Evolutionary conservation across 345 rosid species (phyloP).

Genomic region (Kandelia obovata): DNA sequence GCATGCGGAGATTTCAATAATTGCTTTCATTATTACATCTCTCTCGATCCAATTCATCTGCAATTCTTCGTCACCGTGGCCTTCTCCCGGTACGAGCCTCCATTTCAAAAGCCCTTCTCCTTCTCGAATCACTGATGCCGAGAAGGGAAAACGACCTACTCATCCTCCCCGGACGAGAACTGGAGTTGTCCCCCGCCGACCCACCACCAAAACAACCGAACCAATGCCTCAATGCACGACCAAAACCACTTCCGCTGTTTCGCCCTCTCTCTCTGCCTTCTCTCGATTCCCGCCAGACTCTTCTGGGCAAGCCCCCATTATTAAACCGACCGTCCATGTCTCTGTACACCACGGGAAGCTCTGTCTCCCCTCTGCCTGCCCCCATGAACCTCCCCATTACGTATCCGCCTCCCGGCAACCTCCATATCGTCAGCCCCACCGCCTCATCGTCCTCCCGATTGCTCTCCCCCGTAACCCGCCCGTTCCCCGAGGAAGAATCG

Average conservation of each 20-base stretch:
- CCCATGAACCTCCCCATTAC: slow-evolving; percentile 90
- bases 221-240: slow-evolving; percentile 21
- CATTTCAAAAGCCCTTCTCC: slow-evolving; percentile 30
- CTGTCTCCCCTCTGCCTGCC: slow-evolving; percentile 67
- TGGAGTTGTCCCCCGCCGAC: slow-evolving; percentile 5
- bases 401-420: slow-evolving; percentile 87
- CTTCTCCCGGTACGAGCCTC: slow-evolving; percentile 24
- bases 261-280: slow-evolving; percentile 53
- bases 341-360: slow-evolving; percentile 76
- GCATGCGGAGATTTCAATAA: too few species aligned
- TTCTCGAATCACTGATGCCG: slow-evolving; percentile 13
- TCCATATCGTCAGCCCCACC: slow-evolving; percentile 88
- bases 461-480: neutral
- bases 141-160: slow-evolving; percentile 17
- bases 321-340: slow-evolving; percentile 89
- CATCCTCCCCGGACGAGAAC: slow-evolving; percentile 9
- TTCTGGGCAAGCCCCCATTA: slow-evolving; percentile 57
- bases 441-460: slow-evolving; percentile 25
- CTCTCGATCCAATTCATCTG: too few species aligned
- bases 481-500: slow-evolving; percentile 1
- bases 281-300: slow-evolving; percentile 68
- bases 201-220: slow-evolving; percentile 22
- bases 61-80: neutral
- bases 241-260: slow-evolving; percentile 27
- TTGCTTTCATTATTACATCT: too few species aligned